Base-by-base conservation (phyloP, 257 asterid genomes). In the Ligustrum vulgare region DNA sequence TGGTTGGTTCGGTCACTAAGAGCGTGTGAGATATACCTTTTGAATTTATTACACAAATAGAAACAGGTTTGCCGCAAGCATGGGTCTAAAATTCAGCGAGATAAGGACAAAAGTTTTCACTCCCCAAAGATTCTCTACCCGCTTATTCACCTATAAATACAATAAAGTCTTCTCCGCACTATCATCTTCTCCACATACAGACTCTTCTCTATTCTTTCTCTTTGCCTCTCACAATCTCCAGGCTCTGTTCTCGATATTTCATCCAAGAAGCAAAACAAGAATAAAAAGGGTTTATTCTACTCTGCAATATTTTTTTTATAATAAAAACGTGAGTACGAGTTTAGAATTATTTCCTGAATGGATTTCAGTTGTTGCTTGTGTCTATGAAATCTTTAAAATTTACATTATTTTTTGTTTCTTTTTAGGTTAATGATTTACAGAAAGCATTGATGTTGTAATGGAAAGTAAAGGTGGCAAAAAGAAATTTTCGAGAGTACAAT, bases 401-500 rank as follows among this genome's bases (percentile, higher is more conserved):
- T 22, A 13, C 20, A 15, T 15, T 16, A 15, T 41, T 41, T 10
- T 10, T 41, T 41, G 47, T 41, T 41, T 39, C 12, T 9, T 39
- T 41, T 41, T 41, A 41, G 15, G 4, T 41, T 41, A 41, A 41
- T 41, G 54, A 45, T 13, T 51, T 41, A 35, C 74, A 80, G 80
- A 65, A 16, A 71, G 72, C 65, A 0, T 80, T 67, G 45, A 81
- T 76, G 81, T 77, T 47, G 75, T 81, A 70, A 81, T 81, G 85
- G 85, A 81, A 67, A 74, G 72, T 71, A 78, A 71, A 81, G 82
- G 85, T 63, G 82, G 82, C 33, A 77, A 36, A 41, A 77, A 81
- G 82, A 77, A 64, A 2, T 18, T 71, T 70, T 65, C 78, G 28
- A 58, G 66, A 20, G 66, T 10, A 56, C 81, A 78, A 4, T 86